phyloP scores from a whole-genome alignment of 768 basidiomycete genomes.

The Pholiota microspora region DNA sequence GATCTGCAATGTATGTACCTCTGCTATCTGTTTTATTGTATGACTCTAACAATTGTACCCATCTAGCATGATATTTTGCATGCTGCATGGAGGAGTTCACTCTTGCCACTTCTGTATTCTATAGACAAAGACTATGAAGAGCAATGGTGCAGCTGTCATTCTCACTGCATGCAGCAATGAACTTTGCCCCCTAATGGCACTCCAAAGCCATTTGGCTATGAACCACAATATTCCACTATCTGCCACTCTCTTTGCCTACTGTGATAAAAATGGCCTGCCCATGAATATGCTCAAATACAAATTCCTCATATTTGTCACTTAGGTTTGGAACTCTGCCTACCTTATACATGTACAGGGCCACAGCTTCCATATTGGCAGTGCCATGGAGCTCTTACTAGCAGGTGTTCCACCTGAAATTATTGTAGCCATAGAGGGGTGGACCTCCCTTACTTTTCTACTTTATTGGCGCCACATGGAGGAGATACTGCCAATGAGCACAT shows the following conservation, averaged over 20 bases:
- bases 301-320: conserved; percentile 8
- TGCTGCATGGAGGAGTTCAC: background rate
- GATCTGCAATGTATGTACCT: background rate
- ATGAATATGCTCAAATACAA: conserved; percentile 5
- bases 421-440: conserved; percentile 26
- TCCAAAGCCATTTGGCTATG: background rate
- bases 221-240: background rate
- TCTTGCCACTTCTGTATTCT: conserved; percentile 25
- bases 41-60: background rate
- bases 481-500: conserved; percentile 18
- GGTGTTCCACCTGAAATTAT: conserved; percentile 29
- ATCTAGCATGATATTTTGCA: background rate
- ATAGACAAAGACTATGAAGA: too few species aligned
- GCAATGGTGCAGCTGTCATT: too few species aligned
- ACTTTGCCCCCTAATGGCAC: conserved; percentile 2
- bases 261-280: too few species aligned
- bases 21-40: too few species aligned
- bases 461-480: conserved; percentile 27
- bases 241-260: conserved; percentile 14
- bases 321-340: conserved; percentile 6
- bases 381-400: conserved; percentile 18
- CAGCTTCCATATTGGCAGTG: conserved; percentile 28
- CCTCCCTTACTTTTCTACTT: conserved; percentile 27
- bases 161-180: background rate
- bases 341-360: conserved; percentile 19